Conservation (phyloP, 2,329 filamentous ascomycete genomes). For the Fusarium cicatricum region DNA sequence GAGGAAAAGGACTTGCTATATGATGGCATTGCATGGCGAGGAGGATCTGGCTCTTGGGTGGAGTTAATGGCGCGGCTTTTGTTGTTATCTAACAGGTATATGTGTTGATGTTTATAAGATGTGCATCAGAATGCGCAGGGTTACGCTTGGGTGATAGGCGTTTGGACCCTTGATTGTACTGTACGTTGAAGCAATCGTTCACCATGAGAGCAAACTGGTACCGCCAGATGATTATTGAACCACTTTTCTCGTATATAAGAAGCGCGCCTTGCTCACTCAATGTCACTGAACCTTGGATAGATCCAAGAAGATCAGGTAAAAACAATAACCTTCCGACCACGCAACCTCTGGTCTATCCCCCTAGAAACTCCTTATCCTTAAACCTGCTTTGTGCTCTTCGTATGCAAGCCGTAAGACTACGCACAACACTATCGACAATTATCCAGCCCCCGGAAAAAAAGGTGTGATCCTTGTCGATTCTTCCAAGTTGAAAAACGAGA, state of each 20-base stretch:
- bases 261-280: neutral
- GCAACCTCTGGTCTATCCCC: neutral
- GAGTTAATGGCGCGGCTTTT: slow-evolving; percentile 20
- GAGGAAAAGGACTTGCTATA: slow-evolving; percentile 15
- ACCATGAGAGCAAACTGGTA: too few relatives aligned
- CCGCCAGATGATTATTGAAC: too few relatives aligned
- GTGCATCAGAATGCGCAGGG: neutral
- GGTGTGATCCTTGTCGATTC: slow-evolving; percentile 8
- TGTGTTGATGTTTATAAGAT: neutral
- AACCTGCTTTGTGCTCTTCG: slow-evolving; percentile 1
- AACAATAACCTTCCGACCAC: neutral
- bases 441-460: neutral
- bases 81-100: neutral
- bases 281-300: neutral
- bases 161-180: too few relatives aligned
- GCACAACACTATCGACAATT: neutral
- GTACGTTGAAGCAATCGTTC: too few relatives aligned
- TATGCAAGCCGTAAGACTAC: slow-evolving; percentile 2
- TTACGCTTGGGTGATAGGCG: neutral
- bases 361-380: slow-evolving; percentile 15
- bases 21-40: slow-evolving; percentile 18
- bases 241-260: neutral
- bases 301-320: neutral
- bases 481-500: slow-evolving; percentile 16
- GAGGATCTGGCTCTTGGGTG: slow-evolving; percentile 18